Conservation (phyloP, 257 asterid genomes). For the Thymus quinquecostatus region DNA sequence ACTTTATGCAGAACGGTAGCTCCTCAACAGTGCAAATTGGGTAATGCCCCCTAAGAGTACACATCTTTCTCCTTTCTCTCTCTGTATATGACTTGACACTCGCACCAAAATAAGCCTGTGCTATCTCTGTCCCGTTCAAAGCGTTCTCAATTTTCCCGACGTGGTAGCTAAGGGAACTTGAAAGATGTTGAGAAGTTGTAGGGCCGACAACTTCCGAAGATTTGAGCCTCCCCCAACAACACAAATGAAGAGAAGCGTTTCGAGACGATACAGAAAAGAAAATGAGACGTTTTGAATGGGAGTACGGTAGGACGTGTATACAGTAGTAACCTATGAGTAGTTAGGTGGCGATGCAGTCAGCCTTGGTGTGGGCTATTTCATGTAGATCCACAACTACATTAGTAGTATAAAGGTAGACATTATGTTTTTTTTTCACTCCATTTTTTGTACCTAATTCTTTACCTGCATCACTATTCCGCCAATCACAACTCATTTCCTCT, state of each 20-base stretch:
- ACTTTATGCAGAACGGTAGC: conserved; percentile 29
- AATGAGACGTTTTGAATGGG: too few relatives aligned
- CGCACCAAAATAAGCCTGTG: too few relatives aligned
- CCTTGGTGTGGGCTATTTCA: neutral
- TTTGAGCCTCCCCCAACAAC: too few relatives aligned
- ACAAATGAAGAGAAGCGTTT: too few relatives aligned
- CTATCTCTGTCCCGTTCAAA: too few relatives aligned
- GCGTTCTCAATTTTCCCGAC: too few relatives aligned
- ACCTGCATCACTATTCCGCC: too few relatives aligned
- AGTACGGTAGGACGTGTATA: too few relatives aligned
- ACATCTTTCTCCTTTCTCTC: neutral
- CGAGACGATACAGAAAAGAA: too few relatives aligned
- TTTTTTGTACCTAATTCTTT: neutral
- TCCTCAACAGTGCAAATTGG: conserved; percentile 34
- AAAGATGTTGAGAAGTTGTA: too few relatives aligned
- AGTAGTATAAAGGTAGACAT: neutral
- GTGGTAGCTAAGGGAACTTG: too few relatives aligned
- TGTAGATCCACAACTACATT: neutral
- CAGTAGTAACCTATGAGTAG: neutral
- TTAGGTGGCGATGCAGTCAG: neutral
- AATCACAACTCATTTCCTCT: neutral
- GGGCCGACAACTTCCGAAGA: too few relatives aligned
- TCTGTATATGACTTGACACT: neutral
- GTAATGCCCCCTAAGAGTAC: conserved; percentile 31
- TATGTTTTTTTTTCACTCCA: neutral